phyloP scores from a whole-genome alignment of 768 basidiomycete genomes.

The Podaxis carcinomalis region DNA sequence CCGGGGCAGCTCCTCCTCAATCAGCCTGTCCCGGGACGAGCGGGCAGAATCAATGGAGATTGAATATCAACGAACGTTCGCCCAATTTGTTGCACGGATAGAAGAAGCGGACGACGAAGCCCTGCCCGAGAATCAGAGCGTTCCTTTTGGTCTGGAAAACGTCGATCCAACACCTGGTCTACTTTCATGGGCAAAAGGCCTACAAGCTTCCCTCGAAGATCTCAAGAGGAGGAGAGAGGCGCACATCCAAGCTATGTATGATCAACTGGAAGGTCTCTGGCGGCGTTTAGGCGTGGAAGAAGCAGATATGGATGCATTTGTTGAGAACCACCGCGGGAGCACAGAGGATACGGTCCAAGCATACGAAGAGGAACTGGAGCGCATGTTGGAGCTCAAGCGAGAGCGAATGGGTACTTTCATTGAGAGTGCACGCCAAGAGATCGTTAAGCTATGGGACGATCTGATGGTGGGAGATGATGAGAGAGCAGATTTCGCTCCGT shows the following conservation, averaged over 20 bases:
- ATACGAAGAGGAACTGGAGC: slow-evolving; percentile 86
- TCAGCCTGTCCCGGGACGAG: slow-evolving; percentile 34
- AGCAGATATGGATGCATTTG: slow-evolving; percentile 85
- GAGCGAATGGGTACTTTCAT: slow-evolving; percentile 87
- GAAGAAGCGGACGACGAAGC: slow-evolving; percentile 55
- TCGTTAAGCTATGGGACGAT: slow-evolving; percentile 78
- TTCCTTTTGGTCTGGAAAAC: slow-evolving; percentile 57
- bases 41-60: slow-evolving; percentile 27
- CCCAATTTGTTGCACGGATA: slow-evolving; percentile 56
- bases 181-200: slow-evolving; percentile 63
- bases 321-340: slow-evolving; percentile 80
- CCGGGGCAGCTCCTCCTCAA: slow-evolving; percentile 30
- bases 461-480: slow-evolving; percentile 85
- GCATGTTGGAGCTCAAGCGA: slow-evolving; percentile 86
- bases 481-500: slow-evolving; percentile 73
- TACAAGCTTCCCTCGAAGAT: slow-evolving; percentile 60
- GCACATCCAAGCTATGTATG: slow-evolving; percentile 91
- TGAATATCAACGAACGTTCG: slow-evolving; percentile 57
- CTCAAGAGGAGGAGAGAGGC: slow-evolving; percentile 72
- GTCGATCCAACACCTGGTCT: slow-evolving; percentile 77
- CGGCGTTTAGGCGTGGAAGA: slow-evolving; percentile 77
- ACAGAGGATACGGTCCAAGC: slow-evolving; percentile 72
- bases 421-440: slow-evolving; percentile 74
- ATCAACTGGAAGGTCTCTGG: slow-evolving; percentile 91
- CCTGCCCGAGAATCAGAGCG: slow-evolving; percentile 29